Base-by-base conservation (phyloP, 345 rosid species). In the Corymbia maculata region DNA sequence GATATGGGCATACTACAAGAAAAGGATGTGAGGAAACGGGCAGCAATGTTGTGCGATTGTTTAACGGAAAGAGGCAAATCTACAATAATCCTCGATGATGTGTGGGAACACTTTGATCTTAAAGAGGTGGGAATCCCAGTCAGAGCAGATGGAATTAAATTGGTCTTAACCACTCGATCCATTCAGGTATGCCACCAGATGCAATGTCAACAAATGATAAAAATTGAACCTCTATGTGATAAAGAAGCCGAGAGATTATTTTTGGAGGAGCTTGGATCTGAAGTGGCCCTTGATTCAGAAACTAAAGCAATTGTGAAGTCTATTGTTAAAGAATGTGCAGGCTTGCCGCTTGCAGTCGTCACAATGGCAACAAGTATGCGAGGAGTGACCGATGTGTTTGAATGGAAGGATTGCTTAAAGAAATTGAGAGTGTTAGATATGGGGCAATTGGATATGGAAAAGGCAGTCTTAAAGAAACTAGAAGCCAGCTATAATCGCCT, bases 1-100 rank as follows among this genome's bases (percentile, higher is more conserved):
- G 0, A 0, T 1, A 2, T 36, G 15, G 68, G 0, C 47, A 28
- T 0, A 1, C 49, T 0, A 32, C 11, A 1, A 24, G 7, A 86
- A 47, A 1, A 19, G 4, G 51, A 86, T 24, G 42, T 51, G 49
- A 52, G 15, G 3, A 55, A 0, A 26, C 36, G 52, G 4, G 68
- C 87, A 19, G 5, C 87, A 17, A 52, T 6, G 9, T 22, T 86
- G 87, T 11, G 1, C 0, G 1, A 57, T 22, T 4, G 2, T 15
- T 55, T 36, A 13, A 53, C 0, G 0, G 0, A 30, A 55, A 36
- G 2, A 0, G 57, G 44, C 36, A 86, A 55, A 28, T 13, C 2
- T 13, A 28, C 2, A 45, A 0, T 86, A 8, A 57, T 86, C 30
- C 57, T 86, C 0, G 87, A 86, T 86, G 75, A 59, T 57, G 22